A percentile compares a stretch with the other conserved stretches of the same genome.
Evolutionary conservation across 1,284 basidiomycete species (phyloP).

Genomic region (Cyathus olla): DNA sequence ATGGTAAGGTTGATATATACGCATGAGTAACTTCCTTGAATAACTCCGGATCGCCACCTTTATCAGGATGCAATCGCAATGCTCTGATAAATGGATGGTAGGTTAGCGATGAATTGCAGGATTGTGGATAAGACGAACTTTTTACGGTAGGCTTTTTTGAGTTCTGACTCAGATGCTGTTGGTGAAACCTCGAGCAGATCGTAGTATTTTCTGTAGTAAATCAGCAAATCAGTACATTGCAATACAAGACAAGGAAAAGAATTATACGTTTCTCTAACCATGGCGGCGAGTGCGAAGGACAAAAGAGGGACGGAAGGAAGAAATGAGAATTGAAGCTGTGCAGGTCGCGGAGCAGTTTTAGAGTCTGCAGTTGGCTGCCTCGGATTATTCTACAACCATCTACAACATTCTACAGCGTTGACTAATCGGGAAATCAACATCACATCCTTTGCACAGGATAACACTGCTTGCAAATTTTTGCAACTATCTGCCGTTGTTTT

Average conservation of each 20-base stretch:
- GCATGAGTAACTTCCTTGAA: constrained; percentile 99
- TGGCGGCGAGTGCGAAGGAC: constrained; percentile 38
- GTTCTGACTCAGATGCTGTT: constrained; percentile 81
- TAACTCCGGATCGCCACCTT: constrained; percentile 95
- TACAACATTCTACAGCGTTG: constrained; percentile 47
- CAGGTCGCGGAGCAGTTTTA: constrained; percentile 21
- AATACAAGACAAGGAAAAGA: constrained; percentile 5
- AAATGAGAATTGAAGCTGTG: constrained; percentile 26
- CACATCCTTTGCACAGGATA: not conserved
- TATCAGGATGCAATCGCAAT: constrained; percentile 94
- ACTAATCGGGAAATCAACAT: constrained; percentile 45
- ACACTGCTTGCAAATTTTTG: too few species aligned
- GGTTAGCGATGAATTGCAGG: constrained; percentile 8
- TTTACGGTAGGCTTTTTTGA: constrained; percentile 97
- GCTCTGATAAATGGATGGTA: constrained; percentile 63
- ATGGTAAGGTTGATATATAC: constrained; percentile 57
- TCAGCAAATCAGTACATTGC: constrained; percentile 2
- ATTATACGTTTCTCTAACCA: constrained; percentile 80
- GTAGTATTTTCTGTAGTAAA: constrained; percentile 81
- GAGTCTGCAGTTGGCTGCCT: constrained; percentile 21
- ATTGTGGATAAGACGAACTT: constrained; percentile 62
- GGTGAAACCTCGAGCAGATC: constrained; percentile 88
- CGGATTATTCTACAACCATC: constrained; percentile 56
- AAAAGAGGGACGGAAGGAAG: constrained; percentile 23
- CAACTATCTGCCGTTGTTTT: too few species aligned